Percentiles rank a stretch among this genome's conserved stretches.
Conservation (phyloP, 2,329 filamentous ascomycete genomes). For the Aschersonia sp. region DNA sequence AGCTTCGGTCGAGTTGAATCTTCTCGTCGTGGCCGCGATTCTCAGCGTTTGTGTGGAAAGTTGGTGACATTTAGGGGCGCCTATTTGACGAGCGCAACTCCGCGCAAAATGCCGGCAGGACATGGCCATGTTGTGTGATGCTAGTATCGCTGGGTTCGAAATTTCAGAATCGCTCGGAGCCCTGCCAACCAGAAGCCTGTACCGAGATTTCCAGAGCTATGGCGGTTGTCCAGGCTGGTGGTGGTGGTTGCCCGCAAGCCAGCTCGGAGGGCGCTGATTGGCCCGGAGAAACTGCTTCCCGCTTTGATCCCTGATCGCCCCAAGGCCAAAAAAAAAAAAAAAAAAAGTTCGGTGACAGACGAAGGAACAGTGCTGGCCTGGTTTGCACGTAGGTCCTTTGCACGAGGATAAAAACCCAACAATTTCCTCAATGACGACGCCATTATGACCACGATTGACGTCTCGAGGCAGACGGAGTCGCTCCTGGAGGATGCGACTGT, state of each 20-base stretch:
- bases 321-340: slow-evolving; percentile 13
- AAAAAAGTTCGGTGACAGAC: slow-evolving; percentile 14
- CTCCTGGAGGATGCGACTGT: slow-evolving; percentile 38
- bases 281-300: slow-evolving; percentile 19
- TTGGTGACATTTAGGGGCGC: slow-evolving; percentile 30
- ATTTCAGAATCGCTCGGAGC: not conserved
- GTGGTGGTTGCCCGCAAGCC: not conserved
- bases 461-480: slow-evolving; percentile 38
- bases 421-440: too few relatives aligned
- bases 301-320: slow-evolving; percentile 4
- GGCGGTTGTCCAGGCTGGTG: slow-evolving; percentile 4
- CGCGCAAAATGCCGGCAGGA: slow-evolving; percentile 49
- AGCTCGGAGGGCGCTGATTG: slow-evolving; percentile 13
- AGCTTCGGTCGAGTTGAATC: slow-evolving; percentile 77
- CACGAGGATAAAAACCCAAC: too few relatives aligned
- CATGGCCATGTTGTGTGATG: slow-evolving; percentile 38
- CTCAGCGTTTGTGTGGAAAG: slow-evolving; percentile 31
- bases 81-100: slow-evolving; percentile 49
- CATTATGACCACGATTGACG: slow-evolving; percentile 35
- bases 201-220: slow-evolving; percentile 29
- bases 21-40: slow-evolving; percentile 38
- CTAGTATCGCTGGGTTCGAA: slow-evolving; percentile 3
- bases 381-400: too few relatives aligned
- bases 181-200: slow-evolving; percentile 6
- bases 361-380: not conserved